Evolutionary conservation across 352 stramenopile genomes (phyloP), one percentile per base, ranked within the genome.

Genomic region (Thalassiosira ordinaria): DNA sequence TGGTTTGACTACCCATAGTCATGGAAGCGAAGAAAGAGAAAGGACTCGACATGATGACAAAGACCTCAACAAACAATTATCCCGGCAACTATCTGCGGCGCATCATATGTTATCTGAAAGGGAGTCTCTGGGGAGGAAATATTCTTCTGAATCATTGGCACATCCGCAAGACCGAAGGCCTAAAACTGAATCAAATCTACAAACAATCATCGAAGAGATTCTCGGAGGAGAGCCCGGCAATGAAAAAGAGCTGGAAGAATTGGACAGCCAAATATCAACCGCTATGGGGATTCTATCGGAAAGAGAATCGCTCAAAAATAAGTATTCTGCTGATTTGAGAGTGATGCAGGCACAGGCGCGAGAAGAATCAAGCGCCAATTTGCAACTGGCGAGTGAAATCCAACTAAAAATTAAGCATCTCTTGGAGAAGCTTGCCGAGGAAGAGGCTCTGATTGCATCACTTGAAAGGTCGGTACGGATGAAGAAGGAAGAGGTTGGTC

Each of bases 391-490:
- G 1, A 44, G 39, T 39, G 37, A 53, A 35, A 39, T 67, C 13
- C 59, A 53, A 55, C n/a, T 2, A 22, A 39, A 35, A 26, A 13
- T 67, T 26, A 67, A 67, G 26, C 6, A 51, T 24, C 26, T 62
- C 5, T 24, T 11, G n/a, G 13, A 31, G 13, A 60, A 60, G 51
- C 51, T 60, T 8, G 20, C 51, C 22, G 33, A 24, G 51, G 51
- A 41, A n/a, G 51, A 35, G 5, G 14, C 2, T 14, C 22, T 22
- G 33, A 60, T 60, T 60, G 51, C 51, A 9, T 60, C 51, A 20
- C 26, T 60, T n/a, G 18, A 22, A 14, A 1, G 8, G 49, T 65
- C 56, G 27, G 8, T 51, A 31, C 27, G 14, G 41, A 18, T 20
- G 13, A 51, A 65, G 31, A 51, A 65, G 31, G 56, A 65, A 49